Conservation (phyloP, 306 rosid species). For the Prunus padus region DNA sequence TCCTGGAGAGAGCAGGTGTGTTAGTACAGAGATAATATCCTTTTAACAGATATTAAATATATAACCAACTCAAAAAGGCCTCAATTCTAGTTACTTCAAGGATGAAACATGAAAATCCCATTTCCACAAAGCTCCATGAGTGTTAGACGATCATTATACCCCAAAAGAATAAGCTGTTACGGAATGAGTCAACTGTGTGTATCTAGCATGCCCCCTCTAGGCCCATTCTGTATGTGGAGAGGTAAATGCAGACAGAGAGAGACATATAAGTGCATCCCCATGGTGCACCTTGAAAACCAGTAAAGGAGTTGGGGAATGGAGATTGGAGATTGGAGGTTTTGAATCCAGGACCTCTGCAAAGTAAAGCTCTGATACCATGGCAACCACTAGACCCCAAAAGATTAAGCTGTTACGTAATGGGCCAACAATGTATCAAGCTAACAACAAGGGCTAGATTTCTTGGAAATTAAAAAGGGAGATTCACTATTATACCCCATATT, state of each 20-base stretch:
- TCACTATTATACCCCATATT: too few relatives aligned
- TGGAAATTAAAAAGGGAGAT: background rate
- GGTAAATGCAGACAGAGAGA: background rate
- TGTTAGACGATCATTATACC: background rate
- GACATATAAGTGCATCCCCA: background rate
- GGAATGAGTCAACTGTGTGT: background rate
- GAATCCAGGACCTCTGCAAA: background rate
- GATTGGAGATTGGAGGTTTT: background rate
- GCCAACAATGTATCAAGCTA: background rate
- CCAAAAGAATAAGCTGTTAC: background rate
- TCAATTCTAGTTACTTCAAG: background rate
- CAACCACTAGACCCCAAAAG: background rate
- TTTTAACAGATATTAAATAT: background rate
- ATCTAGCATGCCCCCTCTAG: background rate
- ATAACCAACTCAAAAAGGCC: background rate
- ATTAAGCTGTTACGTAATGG: background rate
- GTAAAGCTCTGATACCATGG: background rate
- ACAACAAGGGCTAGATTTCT: background rate
- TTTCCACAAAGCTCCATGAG: background rate
- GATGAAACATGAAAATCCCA: background rate
- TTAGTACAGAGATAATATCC: background rate
- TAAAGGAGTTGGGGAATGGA: background rate
- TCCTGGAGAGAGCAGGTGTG: conserved; percentile 36
- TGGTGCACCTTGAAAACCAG: background rate
- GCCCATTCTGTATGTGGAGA: background rate